Percentiles rank a stretch among this genome's conserved stretches.
These are phyloP conservation scores for Penicillium argentinense DNA, from an alignment of 495 filamentous ascomycete genomes.

Conservation along the genomic window DNA sequence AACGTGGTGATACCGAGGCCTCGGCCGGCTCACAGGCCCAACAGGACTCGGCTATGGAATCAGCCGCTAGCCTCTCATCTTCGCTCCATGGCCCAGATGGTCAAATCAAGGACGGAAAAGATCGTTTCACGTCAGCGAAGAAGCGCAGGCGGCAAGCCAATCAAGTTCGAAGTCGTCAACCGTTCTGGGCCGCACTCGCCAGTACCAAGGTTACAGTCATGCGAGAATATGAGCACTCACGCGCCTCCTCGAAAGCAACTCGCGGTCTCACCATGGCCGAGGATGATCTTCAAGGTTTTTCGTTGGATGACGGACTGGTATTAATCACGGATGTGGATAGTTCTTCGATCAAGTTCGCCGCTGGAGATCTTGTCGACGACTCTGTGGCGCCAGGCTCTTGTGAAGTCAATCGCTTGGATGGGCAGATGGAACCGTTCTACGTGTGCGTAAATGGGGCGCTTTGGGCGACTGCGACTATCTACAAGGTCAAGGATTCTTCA, in stretches of 20 bases:
- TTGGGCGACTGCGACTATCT: conserved; percentile 81
- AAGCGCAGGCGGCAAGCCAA: conserved; percentile 87
- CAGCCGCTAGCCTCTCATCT: conserved; percentile 45
- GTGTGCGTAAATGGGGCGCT: conserved; percentile 85
- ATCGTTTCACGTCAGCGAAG: conserved; percentile 63
- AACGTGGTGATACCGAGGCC: conserved; percentile 58
- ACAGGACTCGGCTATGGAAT: conserved; percentile 46
- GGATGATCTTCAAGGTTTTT: conserved; percentile 76
- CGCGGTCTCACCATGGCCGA: conserved; percentile 69
- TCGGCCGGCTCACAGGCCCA: conserved; percentile 50
- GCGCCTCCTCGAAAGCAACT: conserved; percentile 71
- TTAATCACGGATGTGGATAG: conserved; percentile 85
- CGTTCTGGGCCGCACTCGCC: conserved; percentile 90
- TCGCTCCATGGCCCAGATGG: conserved; percentile 50
- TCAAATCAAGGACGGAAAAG: conserved; percentile 54
- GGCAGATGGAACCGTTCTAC: conserved; percentile 73
- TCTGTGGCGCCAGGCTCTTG: conserved; percentile 28
- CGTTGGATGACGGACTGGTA: conserved; percentile 75
- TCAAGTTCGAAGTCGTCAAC: conserved; percentile 84
- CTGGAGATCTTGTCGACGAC: conserved; percentile 63
- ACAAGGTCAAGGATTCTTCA: conserved; percentile 47
- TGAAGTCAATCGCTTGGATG: conserved; percentile 35
- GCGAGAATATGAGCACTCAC: conserved; percentile 87
- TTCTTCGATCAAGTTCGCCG: conserved; percentile 79
- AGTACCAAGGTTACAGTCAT: conserved; percentile 92